phyloP scores from a whole-genome alignment of 352 stramenopile genomes.

The Phytopythium oedochilum region DNA sequence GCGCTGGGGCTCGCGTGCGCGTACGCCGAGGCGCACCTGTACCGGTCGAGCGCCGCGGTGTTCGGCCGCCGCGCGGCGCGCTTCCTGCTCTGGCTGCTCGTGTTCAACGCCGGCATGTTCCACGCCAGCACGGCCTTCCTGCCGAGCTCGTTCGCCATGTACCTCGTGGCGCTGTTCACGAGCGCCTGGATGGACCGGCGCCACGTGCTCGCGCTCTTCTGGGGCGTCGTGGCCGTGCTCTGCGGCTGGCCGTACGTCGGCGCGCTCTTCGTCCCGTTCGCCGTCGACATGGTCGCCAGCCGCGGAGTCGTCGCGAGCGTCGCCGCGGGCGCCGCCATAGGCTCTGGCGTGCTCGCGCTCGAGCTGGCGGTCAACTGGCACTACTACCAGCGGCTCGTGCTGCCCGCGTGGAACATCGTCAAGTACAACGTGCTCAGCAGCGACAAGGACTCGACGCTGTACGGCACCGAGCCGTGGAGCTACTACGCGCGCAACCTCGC shows the following conservation, averaged over 20 bases:
- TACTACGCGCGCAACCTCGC: slow-evolving; percentile 96
- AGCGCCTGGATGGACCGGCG: slow-evolving; percentile 74
- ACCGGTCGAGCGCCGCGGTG: slow-evolving; percentile 48
- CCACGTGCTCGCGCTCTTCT: slow-evolving; percentile 76
- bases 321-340: slow-evolving; percentile 50
- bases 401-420: slow-evolving; percentile 93
- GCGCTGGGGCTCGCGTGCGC: slow-evolving; percentile 72
- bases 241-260: slow-evolving; percentile 97
- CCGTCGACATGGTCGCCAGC: slow-evolving; percentile 68
- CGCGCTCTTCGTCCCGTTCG: slow-evolving; percentile 94
- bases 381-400: slow-evolving; percentile 61
- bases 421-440: slow-evolving; percentile 93
- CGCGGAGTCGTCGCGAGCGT: slow-evolving; percentile 52
- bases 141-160: slow-evolving; percentile 90
- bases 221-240: slow-evolving; percentile 89
- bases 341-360: slow-evolving; percentile 56
- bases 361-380: slow-evolving; percentile 86
- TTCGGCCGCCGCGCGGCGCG: slow-evolving; percentile 64
- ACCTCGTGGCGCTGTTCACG: slow-evolving; percentile 73
- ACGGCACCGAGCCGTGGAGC: slow-evolving; percentile 92
- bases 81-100: slow-evolving; percentile 71
- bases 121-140: slow-evolving; percentile 91
- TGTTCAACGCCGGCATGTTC: slow-evolving; percentile 91
- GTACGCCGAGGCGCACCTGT: slow-evolving; percentile 86
- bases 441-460: slow-evolving; percentile 95